Base-by-base conservation (phyloP, 495 filamentous ascomycete species). In the Bathelium albidoporum region DNA sequence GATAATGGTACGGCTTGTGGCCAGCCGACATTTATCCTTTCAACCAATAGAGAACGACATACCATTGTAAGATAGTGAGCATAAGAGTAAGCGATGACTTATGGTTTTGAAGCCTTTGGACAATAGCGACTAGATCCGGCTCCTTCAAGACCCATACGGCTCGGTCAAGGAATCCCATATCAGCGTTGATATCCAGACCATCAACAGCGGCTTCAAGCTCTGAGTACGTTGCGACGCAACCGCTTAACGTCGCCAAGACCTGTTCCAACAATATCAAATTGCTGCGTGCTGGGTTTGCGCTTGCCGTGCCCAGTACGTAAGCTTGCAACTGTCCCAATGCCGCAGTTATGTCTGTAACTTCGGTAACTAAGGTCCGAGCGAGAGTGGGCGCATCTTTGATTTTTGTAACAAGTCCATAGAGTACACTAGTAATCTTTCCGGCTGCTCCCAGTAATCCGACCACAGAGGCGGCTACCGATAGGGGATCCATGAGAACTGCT, bases 1-100 rank as follows among this genome's bases (percentile, higher is more conserved):
- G 16, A 16, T 41, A 41, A 41, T 41, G 36, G 36, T 16, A 41
- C 36, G 36, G 36, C 36, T 41, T 5, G 16, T 16, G 16, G 16
- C 16, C 16, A 41, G 36, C 7, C 36, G 36, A 41, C 36, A 16
- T 41, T 41, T 41, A 16, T 16, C 36, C 36, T 41, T 5, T 7
- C 36, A 41, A 41, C 7, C 16, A 41, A 41, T 41, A 41, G 36
- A 41, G 36, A 41, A 41, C 36, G 36, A 28, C 62, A 39, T 64
- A 64, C 62, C 62, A 64, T 43, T 64, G 62, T n/a, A 64, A 16
- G 53, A 60, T 64, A 34, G 22, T 64, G 29, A 64, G 53, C 62
- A 64, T 64, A 12, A 64, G 32, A 14, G 22, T 52, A 22, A 64
- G 53, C 12, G 24, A 31, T 32, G 53, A n/a, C 62, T 64, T 64